Evolutionary conservation across 1,284 basidiomycete genomes (phyloP), one percentile per base, ranked within the genome.

Genomic region (Fomitopsis palustris): DNA sequence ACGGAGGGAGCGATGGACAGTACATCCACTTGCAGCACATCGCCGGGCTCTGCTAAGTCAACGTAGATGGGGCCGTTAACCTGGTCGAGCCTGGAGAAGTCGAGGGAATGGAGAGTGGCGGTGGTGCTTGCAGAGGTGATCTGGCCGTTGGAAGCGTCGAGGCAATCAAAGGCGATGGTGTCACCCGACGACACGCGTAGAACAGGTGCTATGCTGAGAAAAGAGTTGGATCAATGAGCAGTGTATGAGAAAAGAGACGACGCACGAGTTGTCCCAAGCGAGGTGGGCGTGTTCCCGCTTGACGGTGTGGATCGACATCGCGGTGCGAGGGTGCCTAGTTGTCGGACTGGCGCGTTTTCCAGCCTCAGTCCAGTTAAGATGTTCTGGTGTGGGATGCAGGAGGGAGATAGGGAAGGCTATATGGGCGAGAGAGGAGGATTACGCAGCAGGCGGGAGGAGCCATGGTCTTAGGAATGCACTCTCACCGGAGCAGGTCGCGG

Each of bases 141-240:
- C 67, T 86, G 82, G 9, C 83, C 84, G 62, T 86, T 86, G 19
- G 84, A 85, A 0, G 80, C 84, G 64, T 86, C 84, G 29, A 84
- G 76, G 62, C 85, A 87, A 66, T 84, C 82, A 64, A 86, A 84
- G 9, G 75, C 75, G 57, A 87, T 73, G 3, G 75, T 80, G 6
- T 81, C 80, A 6, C 83, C 84, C 0, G 84, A 86, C 53, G 77
- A 61, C 51, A 86, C 67, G 27, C 67, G 75, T 23, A 83, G 61
- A 12, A 77, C 76, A 0, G 84, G 84, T 14, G 75, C 73, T 43
- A 86, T 81, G 62, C 83, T 86, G 54, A 29, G 14, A 37, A n/a
- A 12, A 58, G 27, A 14, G 19, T 41, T 53, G 31, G 8, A 54
- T 56, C 16, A 38, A 42, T 21, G 25, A 52, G 38, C 5, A 42